Percentiles rank a stretch among this genome's conserved stretches.
Conservation (phyloP, 2,329 filamentous ascomycete species). For the Epichloe bromicola region DNA sequence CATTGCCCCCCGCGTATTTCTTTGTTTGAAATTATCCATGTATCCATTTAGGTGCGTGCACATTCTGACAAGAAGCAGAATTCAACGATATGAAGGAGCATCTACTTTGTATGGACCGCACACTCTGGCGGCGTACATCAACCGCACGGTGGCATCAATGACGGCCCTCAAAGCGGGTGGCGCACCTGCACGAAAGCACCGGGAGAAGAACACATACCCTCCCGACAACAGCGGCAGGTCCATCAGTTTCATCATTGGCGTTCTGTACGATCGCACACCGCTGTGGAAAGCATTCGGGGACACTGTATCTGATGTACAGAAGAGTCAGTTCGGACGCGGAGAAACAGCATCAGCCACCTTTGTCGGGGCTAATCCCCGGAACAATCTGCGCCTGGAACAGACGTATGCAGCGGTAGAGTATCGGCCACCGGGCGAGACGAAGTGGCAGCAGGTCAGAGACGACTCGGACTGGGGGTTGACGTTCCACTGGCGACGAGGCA, state of each 20-base stretch:
- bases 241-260: slow-evolving; percentile 65
- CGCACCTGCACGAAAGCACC: slow-evolving; percentile 13
- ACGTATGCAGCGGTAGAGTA: slow-evolving; percentile 67
- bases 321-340: slow-evolving; percentile 39
- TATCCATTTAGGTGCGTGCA: not conserved
- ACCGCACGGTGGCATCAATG: slow-evolving; percentile 58
- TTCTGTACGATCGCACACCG: slow-evolving; percentile 57
- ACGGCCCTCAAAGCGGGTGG: slow-evolving; percentile 46
- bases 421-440: slow-evolving; percentile 9
- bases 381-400: slow-evolving; percentile 64
- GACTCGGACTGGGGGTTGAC: slow-evolving; percentile 75
- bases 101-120: slow-evolving; percentile 78
- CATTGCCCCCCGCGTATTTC: not conserved
- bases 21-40: not conserved
- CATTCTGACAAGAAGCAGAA: slow-evolving; percentile 19
- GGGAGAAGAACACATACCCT: slow-evolving; percentile 43
- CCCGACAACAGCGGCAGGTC: slow-evolving; percentile 67
- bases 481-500: slow-evolving; percentile 66
- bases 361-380: slow-evolving; percentile 77
- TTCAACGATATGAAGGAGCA: slow-evolving; percentile 84
- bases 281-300: slow-evolving; percentile 58
- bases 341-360: slow-evolving; percentile 54
- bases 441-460: slow-evolving; percentile 56
- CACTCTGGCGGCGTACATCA: slow-evolving; percentile 77
- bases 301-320: slow-evolving; percentile 38